Evolutionary conservation across 163 green algal genomes (phyloP).

Genomic region (Chlorella variabilis): DNA sequence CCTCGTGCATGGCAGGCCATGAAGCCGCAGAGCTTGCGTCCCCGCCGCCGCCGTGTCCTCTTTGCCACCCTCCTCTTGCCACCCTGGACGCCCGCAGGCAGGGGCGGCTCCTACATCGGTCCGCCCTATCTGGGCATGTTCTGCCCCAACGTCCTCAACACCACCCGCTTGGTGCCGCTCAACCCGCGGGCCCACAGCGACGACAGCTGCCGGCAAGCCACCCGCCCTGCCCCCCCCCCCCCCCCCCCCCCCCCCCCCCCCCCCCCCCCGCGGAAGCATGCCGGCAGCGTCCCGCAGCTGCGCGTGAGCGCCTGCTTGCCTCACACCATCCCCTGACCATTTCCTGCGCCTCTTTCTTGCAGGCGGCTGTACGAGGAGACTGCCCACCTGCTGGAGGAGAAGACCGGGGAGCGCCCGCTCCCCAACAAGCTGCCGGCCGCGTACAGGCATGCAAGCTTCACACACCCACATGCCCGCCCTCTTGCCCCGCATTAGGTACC

Average conservation of each 20-base stretch:
- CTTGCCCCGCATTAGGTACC: too few species aligned
- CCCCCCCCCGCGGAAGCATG: too few species aligned
- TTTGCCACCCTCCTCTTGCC: neutral
- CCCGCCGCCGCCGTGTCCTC: too few species aligned
- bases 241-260: too few species aligned
- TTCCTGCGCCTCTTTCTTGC: neutral
- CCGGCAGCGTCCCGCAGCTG: neutral
- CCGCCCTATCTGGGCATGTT: slow-evolving; percentile 22
- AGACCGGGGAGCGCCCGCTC: slow-evolving; percentile 1
- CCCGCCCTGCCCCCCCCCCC: too few species aligned
- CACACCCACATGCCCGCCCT: neutral
- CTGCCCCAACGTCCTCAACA: slow-evolving; percentile 1
- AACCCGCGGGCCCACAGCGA: slow-evolving; percentile 1
- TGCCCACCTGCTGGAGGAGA: slow-evolving; percentile 9
- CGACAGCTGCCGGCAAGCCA: neutral
- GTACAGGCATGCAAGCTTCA: neutral
- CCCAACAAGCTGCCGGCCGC: slow-evolving; percentile 12
- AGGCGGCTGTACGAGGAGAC: slow-evolving; percentile 34
- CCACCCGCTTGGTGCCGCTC: neutral
- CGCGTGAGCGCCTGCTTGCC: neutral
- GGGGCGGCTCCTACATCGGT: slow-evolving; percentile 1
- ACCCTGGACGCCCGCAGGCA: neutral
- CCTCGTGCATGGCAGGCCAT: too few species aligned
- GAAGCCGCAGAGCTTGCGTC: too few species aligned
- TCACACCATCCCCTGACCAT: neutral